phyloP scores from a whole-genome alignment of 148 eudicot species.

The Nepenthes mirabilis region DNA sequence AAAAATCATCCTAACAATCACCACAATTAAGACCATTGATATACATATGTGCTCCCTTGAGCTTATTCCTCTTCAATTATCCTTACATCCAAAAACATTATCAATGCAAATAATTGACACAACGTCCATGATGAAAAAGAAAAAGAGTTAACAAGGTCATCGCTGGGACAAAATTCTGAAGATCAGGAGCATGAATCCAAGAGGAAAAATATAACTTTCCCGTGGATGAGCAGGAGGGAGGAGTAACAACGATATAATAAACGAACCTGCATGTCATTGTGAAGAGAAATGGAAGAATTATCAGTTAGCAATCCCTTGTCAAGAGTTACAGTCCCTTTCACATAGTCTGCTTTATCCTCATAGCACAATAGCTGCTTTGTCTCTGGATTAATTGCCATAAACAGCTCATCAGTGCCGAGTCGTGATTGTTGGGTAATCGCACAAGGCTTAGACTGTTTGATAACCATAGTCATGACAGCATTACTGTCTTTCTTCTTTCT shows the following conservation, averaged over 20 bases:
- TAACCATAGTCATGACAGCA: slow-evolving; percentile 94
- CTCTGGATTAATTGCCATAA: slow-evolving; percentile 81
- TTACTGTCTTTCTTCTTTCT: slow-evolving; percentile 74
- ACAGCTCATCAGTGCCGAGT: slow-evolving; percentile 90
- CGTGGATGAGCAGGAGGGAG: not conserved
- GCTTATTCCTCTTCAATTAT: too few relatives aligned
- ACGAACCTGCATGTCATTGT: slow-evolving; percentile 85
- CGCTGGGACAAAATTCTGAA: not conserved
- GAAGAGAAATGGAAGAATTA: slow-evolving; percentile 49
- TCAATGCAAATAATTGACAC: too few relatives aligned
- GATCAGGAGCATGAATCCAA: not conserved
- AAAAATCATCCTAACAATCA: too few relatives aligned
- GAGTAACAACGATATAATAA: not conserved
- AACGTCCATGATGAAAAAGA: too few relatives aligned
- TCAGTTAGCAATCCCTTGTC: slow-evolving; percentile 67
- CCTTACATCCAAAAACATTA: too few relatives aligned
- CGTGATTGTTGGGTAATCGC: slow-evolving; percentile 66
- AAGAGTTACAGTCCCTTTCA: slow-evolving; percentile 50
- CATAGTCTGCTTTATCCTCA: slow-evolving; percentile 61
- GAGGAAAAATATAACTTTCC: not conserved
- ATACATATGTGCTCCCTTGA: too few relatives aligned
- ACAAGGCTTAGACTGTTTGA: slow-evolving; percentile 76
- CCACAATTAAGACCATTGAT: too few relatives aligned
- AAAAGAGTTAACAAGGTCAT: not conserved
- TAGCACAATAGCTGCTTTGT: slow-evolving; percentile 74